Conservation (phyloP, 352 stramenopile genomes). For the Achlya hypogyna region DNA sequence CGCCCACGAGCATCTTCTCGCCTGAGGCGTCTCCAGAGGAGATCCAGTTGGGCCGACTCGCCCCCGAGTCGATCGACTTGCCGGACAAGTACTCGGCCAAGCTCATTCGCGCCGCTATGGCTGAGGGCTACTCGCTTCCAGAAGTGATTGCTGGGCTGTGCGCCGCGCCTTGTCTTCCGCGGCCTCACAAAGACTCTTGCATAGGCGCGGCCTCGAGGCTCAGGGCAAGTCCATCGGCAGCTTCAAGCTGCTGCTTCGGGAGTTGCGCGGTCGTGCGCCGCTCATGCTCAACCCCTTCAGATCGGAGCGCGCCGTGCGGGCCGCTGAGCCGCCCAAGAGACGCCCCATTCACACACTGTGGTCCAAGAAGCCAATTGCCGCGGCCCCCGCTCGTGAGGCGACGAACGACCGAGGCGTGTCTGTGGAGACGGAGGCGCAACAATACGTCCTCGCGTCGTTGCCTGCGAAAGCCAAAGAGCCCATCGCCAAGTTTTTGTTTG, state of each 20-base stretch:
- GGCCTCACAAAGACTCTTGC: background rate
- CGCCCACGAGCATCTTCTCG: background rate
- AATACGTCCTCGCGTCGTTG: background rate
- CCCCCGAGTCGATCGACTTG: constrained; percentile 9
- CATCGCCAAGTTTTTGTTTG: constrained; percentile 10
- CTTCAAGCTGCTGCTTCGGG: constrained; percentile 7
- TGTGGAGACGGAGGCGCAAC: background rate
- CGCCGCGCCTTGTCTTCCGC: too few species aligned
- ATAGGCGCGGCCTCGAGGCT: constrained; percentile 16
- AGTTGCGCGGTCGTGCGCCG: background rate
- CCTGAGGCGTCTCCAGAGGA: background rate
- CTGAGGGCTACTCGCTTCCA: constrained; percentile 10
- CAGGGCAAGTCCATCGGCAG: constrained; percentile 6
- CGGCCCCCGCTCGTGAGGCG: background rate
- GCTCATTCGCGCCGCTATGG: constrained; percentile 15
- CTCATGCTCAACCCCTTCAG: constrained; percentile 15
- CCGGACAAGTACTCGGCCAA: constrained; percentile 15
- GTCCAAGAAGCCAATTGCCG: background rate
- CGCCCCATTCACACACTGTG: background rate
- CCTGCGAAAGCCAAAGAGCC: background rate
- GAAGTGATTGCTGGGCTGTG: constrained; percentile 11
- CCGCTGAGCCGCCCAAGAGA: background rate
- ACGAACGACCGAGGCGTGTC: background rate
- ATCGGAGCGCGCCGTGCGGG: constrained; percentile 6
- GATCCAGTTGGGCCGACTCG: constrained; percentile 3